Evolutionary conservation across 1,284 basidiomycete genomes (phyloP).

Genomic region (Paramarasmius palmivorus): DNA sequence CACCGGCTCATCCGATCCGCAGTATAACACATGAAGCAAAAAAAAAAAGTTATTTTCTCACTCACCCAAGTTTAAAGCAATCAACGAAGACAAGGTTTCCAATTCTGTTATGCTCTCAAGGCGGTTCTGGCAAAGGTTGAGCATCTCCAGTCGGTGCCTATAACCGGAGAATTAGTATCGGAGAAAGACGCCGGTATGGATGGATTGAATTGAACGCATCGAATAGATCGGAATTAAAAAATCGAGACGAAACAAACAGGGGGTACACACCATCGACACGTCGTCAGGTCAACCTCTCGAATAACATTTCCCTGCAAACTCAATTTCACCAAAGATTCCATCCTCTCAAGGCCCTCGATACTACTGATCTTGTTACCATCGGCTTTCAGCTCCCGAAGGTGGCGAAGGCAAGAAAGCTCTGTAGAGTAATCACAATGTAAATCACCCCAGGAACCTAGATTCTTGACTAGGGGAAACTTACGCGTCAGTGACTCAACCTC

Average conservation of each 20-base stretch:
- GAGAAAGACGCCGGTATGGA: not conserved
- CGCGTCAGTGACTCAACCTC: constrained; percentile 85
- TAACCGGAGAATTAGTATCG: constrained; percentile 20
- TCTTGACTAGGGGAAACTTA: constrained; percentile 44
- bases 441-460: constrained; percentile 4
- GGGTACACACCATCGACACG: constrained; percentile 68
- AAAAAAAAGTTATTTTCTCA: no score
- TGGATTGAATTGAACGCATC: no score
- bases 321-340: constrained; percentile 83
- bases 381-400: constrained; percentile 86
- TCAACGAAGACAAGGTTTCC: constrained; percentile 60
- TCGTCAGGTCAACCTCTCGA: constrained; percentile 58
- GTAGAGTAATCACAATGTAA: constrained; percentile 12
- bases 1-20: not conserved
- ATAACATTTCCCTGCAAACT: constrained; percentile 82
- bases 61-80: constrained; percentile 82
- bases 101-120: constrained; percentile 64
- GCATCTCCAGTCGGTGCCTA: constrained; percentile 80
- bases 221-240: not conserved
- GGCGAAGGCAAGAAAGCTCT: constrained; percentile 85
- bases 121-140: constrained; percentile 83
- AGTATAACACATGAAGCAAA: not conserved
- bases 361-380: constrained; percentile 82
- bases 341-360: constrained; percentile 77
- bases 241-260: not conserved